These are phyloP conservation scores for Adansonia digitata DNA, from an alignment of 345 rosid genomes.

Conservation along the genomic window DNA sequence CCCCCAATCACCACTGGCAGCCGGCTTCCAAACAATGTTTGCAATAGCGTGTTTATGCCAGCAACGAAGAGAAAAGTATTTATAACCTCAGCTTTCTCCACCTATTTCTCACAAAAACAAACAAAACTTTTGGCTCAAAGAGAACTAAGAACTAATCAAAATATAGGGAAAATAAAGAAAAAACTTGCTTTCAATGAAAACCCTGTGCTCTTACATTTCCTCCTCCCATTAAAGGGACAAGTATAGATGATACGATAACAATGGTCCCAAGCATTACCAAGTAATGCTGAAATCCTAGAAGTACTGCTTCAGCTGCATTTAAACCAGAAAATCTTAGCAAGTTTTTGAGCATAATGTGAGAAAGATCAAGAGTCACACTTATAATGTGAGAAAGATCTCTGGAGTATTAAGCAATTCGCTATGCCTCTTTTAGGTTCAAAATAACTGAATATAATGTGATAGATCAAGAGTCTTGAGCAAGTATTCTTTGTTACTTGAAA, in stretches of 20 bases:
- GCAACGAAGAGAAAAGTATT: conserved; percentile 69
- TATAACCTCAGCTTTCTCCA: conserved; percentile 77
- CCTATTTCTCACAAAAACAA: conserved; percentile 30
- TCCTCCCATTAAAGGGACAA: conserved; percentile 84
- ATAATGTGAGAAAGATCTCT: background rate
- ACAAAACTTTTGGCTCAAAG: background rate
- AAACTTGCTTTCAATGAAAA: background rate
- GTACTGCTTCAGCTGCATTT: conserved; percentile 63
- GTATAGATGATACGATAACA: conserved; percentile 59
- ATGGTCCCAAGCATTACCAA: conserved; percentile 85
- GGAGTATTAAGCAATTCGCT: background rate
- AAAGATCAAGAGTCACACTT: background rate
- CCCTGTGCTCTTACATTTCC: conserved; percentile 52
- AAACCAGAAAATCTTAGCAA: background rate
- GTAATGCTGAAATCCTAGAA: conserved; percentile 87
- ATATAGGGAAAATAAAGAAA: background rate
- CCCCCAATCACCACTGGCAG: conserved; percentile 85
- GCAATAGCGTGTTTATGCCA: conserved; percentile 69
- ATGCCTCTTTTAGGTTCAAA: background rate
- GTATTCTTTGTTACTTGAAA: background rate
- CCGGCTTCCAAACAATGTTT: conserved; percentile 67
- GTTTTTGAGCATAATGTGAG: background rate
- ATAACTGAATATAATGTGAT: background rate
- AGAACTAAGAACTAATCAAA: background rate
- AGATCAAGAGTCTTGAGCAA: background rate